phyloP scores from a whole-genome alignment of 768 basidiomycete genomes.

The Bullera alba region DNA sequence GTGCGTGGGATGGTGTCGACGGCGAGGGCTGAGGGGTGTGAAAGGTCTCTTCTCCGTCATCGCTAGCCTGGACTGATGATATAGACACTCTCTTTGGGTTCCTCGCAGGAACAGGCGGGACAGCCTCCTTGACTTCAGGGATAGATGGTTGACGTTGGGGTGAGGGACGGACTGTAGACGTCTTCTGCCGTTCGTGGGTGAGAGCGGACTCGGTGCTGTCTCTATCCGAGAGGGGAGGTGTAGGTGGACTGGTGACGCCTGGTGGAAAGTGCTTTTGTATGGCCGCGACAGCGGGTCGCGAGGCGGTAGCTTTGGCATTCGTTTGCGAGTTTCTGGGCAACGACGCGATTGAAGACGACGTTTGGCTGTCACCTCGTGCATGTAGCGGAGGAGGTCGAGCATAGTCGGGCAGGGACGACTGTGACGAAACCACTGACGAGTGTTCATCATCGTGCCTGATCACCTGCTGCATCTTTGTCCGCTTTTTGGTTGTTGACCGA shows the following conservation, averaged over 20 bases:
- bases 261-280: background rate
- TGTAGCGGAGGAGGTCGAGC: conserved; percentile 6
- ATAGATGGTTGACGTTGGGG: no score
- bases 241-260: conserved; percentile 4
- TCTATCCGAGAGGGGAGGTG: conserved; percentile 20
- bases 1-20: no score
- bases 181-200: background rate
- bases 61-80: background rate
- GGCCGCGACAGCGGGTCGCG: background rate
- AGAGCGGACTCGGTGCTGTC: conserved; percentile 8
- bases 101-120: no score
- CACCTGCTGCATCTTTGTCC: no score
- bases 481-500: no score
- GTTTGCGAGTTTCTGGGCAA: conserved; percentile 5
- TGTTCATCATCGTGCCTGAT: no score
- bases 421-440: background rate
- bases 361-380: conserved; percentile 11
- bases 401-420: conserved; percentile 2
- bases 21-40: background rate
- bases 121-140: no score
- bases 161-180: background rate
- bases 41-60: background rate
- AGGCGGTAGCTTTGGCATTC: background rate
- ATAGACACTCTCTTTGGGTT: background rate
- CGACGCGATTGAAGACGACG: conserved; percentile 23